Evolutionary conservation across 768 basidiomycete genomes (phyloP).

Genomic region (Tylopilus sp.): DNA sequence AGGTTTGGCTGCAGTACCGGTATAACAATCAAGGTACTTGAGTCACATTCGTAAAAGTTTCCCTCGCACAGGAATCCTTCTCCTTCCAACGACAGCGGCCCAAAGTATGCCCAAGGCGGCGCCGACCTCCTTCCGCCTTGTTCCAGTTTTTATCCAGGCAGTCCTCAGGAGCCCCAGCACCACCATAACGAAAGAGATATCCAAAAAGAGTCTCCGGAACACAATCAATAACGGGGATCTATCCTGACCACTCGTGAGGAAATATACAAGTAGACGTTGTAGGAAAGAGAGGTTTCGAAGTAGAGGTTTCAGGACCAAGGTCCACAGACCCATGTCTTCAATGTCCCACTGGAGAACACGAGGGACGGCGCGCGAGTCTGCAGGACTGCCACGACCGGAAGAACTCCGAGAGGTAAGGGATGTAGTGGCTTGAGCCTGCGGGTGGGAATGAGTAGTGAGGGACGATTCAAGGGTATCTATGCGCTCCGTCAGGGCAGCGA

Average conservation of each 20-base stretch:
- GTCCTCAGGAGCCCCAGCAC: slow-evolving; percentile 55
- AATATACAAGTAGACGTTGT: slow-evolving; percentile 52
- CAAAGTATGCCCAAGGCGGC: slow-evolving; percentile 65
- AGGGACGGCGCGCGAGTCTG: slow-evolving; percentile 24
- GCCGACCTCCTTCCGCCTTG: slow-evolving; percentile 65
- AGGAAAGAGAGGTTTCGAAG: slow-evolving; percentile 47
- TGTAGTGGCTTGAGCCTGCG: slow-evolving; percentile 36
- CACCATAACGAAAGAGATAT: slow-evolving; percentile 69
- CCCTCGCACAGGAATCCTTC: slow-evolving; percentile 46
- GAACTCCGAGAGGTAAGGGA: slow-evolving; percentile 39
- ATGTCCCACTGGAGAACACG: slow-evolving; percentile 55
- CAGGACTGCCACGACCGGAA: slow-evolving; percentile 44
- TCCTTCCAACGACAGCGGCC: slow-evolving; percentile 64
- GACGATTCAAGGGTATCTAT: slow-evolving; percentile 64
- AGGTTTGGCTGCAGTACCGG: slow-evolving; percentile 3
- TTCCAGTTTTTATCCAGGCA: slow-evolving; percentile 66
- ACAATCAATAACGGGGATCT: slow-evolving; percentile 66
- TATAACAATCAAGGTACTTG: slow-evolving; percentile 10
- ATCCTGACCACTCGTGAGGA: slow-evolving; percentile 50
- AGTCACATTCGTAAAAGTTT: slow-evolving; percentile 8
- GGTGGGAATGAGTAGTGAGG: slow-evolving; percentile 30
- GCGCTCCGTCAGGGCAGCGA: slow-evolving; percentile 80
- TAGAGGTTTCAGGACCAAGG: slow-evolving; percentile 63
- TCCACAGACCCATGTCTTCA: slow-evolving; percentile 85
- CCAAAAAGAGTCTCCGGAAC: slow-evolving; percentile 71